These are phyloP conservation scores for Melaleuca alternifolia DNA, from an alignment of 345 rosid genomes.

Conservation along the genomic window DNA sequence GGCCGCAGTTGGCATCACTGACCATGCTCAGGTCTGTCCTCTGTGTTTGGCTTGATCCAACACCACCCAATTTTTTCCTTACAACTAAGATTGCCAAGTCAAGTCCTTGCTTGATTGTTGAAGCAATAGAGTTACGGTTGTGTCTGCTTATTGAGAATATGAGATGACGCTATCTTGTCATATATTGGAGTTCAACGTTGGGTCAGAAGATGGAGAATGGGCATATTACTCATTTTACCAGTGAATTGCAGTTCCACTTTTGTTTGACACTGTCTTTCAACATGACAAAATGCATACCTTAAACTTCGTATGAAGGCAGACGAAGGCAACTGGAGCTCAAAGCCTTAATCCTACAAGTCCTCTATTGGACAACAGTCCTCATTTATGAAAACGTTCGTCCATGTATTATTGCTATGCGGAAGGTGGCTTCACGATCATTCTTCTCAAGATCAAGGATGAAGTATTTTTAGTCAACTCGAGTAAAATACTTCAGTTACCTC, in stretches of 20 bases:
- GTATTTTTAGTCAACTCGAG: neutral
- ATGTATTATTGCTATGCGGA: neutral
- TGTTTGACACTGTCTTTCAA: neutral
- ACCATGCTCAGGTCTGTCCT: conserved; percentile 78
- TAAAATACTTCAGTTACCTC: neutral
- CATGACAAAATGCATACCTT: neutral
- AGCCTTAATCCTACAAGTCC: neutral
- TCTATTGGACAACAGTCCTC: neutral
- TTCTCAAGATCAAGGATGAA: neutral
- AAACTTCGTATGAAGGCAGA: neutral
- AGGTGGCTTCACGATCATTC: neutral
- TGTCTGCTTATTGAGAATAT: neutral
- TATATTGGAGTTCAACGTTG: neutral
- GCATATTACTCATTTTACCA: neutral
- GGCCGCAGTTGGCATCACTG: conserved; percentile 82
- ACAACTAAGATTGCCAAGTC: neutral
- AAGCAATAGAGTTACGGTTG: neutral
- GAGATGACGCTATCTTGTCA: neutral
- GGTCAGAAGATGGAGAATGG: neutral
- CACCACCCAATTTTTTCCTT: neutral
- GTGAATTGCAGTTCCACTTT: neutral
- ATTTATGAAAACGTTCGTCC: neutral
- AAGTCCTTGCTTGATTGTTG: neutral
- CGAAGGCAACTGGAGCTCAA: neutral
- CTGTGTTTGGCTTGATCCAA: neutral